Conservation (phyloP, 495 filamentous ascomycete genomes). For the Aspergillus avenaceus region DNA sequence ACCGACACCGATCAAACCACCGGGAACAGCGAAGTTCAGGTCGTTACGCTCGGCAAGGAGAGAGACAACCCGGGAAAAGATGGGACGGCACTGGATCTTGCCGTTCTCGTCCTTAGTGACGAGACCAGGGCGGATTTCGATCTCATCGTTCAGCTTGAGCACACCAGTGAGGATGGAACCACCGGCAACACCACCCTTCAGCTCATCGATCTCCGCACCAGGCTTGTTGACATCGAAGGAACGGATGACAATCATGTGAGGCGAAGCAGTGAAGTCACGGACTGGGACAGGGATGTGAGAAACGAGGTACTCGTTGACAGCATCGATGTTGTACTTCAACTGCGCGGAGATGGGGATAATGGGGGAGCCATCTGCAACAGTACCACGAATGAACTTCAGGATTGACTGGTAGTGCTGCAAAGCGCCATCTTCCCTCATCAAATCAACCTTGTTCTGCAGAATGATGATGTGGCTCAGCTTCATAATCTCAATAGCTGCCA, state of each 20-base stretch:
- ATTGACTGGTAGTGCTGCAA: conserved; percentile 93
- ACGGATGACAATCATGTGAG: conserved; percentile 97
- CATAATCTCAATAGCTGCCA: conserved; percentile 99
- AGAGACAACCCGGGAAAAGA: conserved; percentile 90
- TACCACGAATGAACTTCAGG: conserved; percentile 94
- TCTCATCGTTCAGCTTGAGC: conserved; percentile 92
- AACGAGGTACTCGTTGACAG: conserved; percentile 90
- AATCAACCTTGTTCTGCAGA: conserved; percentile 97
- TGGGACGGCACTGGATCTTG: conserved; percentile 90
- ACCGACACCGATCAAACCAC: conserved; percentile 94
- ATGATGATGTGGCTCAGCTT: conserved; percentile 98
- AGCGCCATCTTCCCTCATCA: conserved; percentile 92
- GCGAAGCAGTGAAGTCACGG: conserved; percentile 82
- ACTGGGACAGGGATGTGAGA: conserved; percentile 87
- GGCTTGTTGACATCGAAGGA: conserved; percentile 99
- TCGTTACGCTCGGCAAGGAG: conserved; percentile 98
- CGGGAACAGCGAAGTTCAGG: conserved; percentile 94
- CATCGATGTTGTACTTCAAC: conserved; percentile 99
- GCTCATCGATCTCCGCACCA: conserved; percentile 97
- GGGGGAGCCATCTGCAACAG: conserved; percentile 90
- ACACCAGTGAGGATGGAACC: conserved; percentile 95
- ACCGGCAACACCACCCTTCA: conserved; percentile 98
- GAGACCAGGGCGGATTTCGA: conserved; percentile 95
- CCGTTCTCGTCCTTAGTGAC: conserved; percentile 91
- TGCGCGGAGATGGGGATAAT: conserved; percentile 98